These are phyloP conservation scores for Alternaria gansuensis DNA, from an alignment of 2,329 filamentous ascomycete species.

Conservation along the genomic window DNA sequence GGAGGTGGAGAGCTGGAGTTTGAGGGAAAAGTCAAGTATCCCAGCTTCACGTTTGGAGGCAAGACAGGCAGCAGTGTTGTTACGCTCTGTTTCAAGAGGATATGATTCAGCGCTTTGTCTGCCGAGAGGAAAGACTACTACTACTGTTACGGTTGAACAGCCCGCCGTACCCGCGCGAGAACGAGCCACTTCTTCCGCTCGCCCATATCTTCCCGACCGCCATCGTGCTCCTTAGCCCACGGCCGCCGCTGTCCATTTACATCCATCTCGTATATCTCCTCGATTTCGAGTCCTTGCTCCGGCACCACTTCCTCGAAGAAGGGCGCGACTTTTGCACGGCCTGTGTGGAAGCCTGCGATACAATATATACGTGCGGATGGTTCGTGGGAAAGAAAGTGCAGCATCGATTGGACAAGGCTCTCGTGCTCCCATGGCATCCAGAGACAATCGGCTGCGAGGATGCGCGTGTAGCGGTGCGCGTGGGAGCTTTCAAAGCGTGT, in stretches of 20 bases:
- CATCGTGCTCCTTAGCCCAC: slow-evolving; percentile 65
- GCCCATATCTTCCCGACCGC: slow-evolving; percentile 68
- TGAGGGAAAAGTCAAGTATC: slow-evolving; percentile 78
- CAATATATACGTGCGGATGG: slow-evolving; percentile 66
- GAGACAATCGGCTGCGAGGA: slow-evolving; percentile 76
- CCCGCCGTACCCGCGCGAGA: slow-evolving; percentile 57
- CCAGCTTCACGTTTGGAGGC: slow-evolving; percentile 87
- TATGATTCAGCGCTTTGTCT: slow-evolving; percentile 24
- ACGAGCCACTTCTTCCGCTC: slow-evolving; percentile 76
- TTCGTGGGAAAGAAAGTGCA: slow-evolving; percentile 65
- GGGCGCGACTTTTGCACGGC: slow-evolving; percentile 68
- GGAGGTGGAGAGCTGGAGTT: slow-evolving; percentile 65
- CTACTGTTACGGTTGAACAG: slow-evolving; percentile 5
- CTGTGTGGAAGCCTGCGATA: slow-evolving; percentile 78
- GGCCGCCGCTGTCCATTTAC: slow-evolving; percentile 69
- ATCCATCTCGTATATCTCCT: slow-evolving; percentile 74
- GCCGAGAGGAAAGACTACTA: not conserved
- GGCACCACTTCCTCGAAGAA: slow-evolving; percentile 69
- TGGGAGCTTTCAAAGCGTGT: slow-evolving; percentile 52
- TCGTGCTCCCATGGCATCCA: slow-evolving; percentile 79
- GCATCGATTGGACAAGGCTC: slow-evolving; percentile 70
- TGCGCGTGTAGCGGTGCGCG: slow-evolving; percentile 63
- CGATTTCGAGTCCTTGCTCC: slow-evolving; percentile 63
- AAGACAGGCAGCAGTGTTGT: slow-evolving; percentile 88
- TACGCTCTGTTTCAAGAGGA: slow-evolving; percentile 79